These are phyloP conservation scores for Rhynchospora breviuscula DNA, from an alignment of 176 grass and related monocot genomes.

Conservation along the genomic window DNA sequence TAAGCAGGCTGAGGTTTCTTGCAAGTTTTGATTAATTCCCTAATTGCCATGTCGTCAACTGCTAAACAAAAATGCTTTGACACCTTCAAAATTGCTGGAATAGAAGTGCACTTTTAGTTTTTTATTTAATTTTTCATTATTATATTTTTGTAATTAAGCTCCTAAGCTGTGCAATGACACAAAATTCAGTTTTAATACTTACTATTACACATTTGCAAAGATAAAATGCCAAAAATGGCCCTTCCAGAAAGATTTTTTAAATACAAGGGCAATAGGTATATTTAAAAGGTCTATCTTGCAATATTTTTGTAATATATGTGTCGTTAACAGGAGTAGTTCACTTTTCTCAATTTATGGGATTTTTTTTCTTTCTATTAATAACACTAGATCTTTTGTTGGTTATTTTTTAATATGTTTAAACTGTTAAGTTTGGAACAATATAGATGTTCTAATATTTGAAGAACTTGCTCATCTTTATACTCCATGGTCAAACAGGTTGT, in stretches of 20 bases:
- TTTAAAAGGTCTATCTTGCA: background rate
- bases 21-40: background rate
- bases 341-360: too few species aligned
- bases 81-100: background rate
- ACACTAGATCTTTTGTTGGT: background rate
- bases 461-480: background rate
- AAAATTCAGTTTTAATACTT: background rate
- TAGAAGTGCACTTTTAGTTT: background rate
- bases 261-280: background rate
- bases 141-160: background rate
- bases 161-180: background rate
- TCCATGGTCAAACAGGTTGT: constrained; percentile 46
- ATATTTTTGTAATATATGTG: background rate
- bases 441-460: background rate
- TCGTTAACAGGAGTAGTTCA: too few species aligned
- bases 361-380: too few species aligned
- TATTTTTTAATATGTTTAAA: background rate
- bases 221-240: background rate
- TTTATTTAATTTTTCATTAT: background rate
- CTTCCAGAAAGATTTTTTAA: background rate
- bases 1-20: background rate
- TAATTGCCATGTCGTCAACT: background rate
- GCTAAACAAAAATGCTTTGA: background rate
- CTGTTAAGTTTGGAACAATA: background rate
- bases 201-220: background rate